Evolutionary conservation across 495 filamentous ascomycete genomes (phyloP).

Genomic region (Daldinia grandis): DNA sequence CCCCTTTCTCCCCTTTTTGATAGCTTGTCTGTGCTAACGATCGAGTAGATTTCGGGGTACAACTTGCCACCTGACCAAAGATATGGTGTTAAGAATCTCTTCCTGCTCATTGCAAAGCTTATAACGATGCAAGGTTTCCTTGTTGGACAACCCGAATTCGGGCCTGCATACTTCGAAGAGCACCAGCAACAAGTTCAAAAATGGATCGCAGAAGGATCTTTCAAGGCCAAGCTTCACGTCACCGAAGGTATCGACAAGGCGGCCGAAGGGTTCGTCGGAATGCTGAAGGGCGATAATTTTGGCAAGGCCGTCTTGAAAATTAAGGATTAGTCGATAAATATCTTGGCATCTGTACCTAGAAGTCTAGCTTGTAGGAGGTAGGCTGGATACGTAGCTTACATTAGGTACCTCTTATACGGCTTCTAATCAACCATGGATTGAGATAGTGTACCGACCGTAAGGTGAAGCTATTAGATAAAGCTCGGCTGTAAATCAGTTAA

Average conservation of each 20-base stretch:
- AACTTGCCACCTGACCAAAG: slow-evolving; percentile 65
- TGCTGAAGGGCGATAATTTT: slow-evolving; percentile 88
- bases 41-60: slow-evolving; percentile 74
- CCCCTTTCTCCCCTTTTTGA: too few species aligned
- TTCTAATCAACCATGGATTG: neutral
- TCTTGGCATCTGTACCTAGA: neutral
- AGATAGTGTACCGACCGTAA: too few species aligned
- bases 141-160: slow-evolving; percentile 68
- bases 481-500: too few species aligned
- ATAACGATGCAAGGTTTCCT: slow-evolving; percentile 79
- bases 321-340: slow-evolving; percentile 29
- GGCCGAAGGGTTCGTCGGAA: slow-evolving; percentile 81
- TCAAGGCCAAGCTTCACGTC: slow-evolving; percentile 75
- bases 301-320: slow-evolving; percentile 90
- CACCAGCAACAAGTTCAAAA: slow-evolving; percentile 82
- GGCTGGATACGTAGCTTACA: neutral
- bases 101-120: slow-evolving; percentile 56
- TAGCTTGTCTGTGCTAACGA: slow-evolving; percentile 13
- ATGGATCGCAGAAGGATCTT: slow-evolving; percentile 84
- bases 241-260: slow-evolving; percentile 86
- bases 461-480: too few species aligned
- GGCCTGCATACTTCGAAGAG: slow-evolving; percentile 73
- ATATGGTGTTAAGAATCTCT: slow-evolving; percentile 76
- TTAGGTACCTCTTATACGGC: neutral
- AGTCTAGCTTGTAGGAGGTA: neutral